Percentiles rank a stretch among this genome's conserved stretches.
phyloP scores from a whole-genome alignment of 176 grass and related monocot species.

The Olyra latifolia region DNA sequence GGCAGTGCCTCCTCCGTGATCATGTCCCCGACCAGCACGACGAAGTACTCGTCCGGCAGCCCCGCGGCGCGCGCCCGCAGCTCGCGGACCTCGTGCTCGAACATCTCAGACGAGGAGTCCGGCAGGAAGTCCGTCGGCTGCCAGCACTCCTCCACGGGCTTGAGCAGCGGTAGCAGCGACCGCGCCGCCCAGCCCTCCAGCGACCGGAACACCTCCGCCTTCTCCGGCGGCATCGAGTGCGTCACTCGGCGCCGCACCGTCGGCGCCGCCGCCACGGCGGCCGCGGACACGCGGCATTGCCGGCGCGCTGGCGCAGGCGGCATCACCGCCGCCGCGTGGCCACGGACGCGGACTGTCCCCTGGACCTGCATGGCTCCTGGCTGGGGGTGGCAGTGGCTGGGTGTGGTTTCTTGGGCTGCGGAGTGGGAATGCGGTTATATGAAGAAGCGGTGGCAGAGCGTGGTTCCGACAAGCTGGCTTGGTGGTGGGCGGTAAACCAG shows the following conservation, averaged over 20 bases:
- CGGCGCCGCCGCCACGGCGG: neutral
- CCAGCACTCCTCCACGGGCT: slow-evolving; percentile 81
- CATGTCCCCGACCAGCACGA: slow-evolving; percentile 90
- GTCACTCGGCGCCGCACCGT: slow-evolving; percentile 39
- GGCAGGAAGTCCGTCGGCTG: slow-evolving; percentile 88
- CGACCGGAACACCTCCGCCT: slow-evolving; percentile 79
- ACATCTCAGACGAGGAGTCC: slow-evolving; percentile 60
- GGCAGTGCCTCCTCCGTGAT: slow-evolving; percentile 94
- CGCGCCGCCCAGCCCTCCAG: slow-evolving; percentile 67
- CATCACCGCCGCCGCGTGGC: neutral
- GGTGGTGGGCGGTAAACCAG: slow-evolving; percentile 33
- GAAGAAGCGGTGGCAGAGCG: neutral
- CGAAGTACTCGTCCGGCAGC: slow-evolving; percentile 75
- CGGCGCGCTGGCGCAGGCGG: neutral
- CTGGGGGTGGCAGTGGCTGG: neutral
- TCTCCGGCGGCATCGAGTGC: slow-evolving; percentile 91
- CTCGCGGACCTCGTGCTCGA: slow-evolving; percentile 56
- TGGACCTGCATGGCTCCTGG: slow-evolving; percentile 39
- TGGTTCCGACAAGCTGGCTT: neutral
- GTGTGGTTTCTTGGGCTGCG: neutral
- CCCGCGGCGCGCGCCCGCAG: slow-evolving; percentile 60
- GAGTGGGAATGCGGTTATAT: neutral
- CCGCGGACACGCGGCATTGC: slow-evolving; percentile 33
- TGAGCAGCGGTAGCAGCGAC: slow-evolving; percentile 75
- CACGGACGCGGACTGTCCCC: neutral